Evolutionary conservation across 768 basidiomycete species (phyloP).

Genomic region (Mycena haematopus): DNA sequence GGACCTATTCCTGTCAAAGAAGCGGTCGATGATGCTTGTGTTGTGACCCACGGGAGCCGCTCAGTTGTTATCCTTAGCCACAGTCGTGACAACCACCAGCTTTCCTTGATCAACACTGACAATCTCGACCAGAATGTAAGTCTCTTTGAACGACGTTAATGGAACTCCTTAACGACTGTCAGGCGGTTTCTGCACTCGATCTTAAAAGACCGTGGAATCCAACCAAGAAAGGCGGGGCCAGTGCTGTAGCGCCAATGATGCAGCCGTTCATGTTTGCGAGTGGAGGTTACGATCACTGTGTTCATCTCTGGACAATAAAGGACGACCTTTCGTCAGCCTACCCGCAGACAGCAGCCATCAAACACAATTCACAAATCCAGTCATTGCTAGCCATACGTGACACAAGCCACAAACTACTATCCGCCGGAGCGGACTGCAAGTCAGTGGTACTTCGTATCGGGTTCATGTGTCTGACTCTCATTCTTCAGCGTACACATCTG

Average conservation of each 20-base stretch:
- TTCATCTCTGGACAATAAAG: slow-evolving; percentile 54
- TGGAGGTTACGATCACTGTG: slow-evolving; percentile 55
- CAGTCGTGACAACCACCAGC: slow-evolving; percentile 43
- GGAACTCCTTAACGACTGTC: slow-evolving; percentile 1
- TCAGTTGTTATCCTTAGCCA: slow-evolving; percentile 45
- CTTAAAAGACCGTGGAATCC: slow-evolving; percentile 39
- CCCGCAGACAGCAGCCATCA: slow-evolving; percentile 42
- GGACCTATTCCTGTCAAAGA: slow-evolving; percentile 35
- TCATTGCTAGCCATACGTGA: slow-evolving; percentile 51
- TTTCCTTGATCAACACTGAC: slow-evolving; percentile 35
- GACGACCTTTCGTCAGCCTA: slow-evolving; percentile 41
- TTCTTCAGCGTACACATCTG: slow-evolving; percentile 43
- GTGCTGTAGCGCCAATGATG: slow-evolving; percentile 48
- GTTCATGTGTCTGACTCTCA: not conserved
- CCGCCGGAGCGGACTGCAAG: slow-evolving; percentile 54
- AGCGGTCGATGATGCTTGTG: slow-evolving; percentile 50
- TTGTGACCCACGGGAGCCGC: slow-evolving; percentile 36
- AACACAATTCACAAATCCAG: slow-evolving; percentile 50
- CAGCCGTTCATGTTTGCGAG: slow-evolving; percentile 52
- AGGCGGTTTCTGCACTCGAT: slow-evolving; percentile 19
- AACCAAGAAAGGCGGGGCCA: slow-evolving; percentile 49
- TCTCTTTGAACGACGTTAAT: not conserved
- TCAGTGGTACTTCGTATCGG: not conserved
- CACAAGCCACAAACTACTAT: slow-evolving; percentile 52
- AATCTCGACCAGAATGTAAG: slow-evolving; percentile 30